These are phyloP conservation scores for Zizania palustris DNA, from an alignment of 202 grass and related monocot species.

Conservation along the genomic window DNA sequence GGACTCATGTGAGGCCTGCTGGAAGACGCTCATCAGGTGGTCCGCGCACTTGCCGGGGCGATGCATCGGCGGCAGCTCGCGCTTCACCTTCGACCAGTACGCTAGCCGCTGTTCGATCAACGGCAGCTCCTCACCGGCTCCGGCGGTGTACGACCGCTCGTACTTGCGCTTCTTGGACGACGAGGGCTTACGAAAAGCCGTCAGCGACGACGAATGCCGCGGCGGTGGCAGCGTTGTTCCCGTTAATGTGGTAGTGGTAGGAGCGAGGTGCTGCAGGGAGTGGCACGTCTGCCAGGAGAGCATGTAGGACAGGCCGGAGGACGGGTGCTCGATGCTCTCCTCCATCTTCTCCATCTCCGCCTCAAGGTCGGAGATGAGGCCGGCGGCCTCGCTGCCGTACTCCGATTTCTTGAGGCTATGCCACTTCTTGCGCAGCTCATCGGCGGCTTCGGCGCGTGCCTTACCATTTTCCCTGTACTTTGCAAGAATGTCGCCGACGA, in stretches of 20 bases:
- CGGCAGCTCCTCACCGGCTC: neutral
- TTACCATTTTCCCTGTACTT: neutral
- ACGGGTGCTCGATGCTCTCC: neutral
- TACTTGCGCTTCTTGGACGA: neutral
- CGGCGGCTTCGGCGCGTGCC: neutral
- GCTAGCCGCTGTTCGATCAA: neutral
- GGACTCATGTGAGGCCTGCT: neutral
- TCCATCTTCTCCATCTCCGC: neutral
- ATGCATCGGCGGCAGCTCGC: neutral
- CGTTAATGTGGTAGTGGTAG: too few species aligned
- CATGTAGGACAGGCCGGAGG: neutral
- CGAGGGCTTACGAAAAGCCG: too few species aligned
- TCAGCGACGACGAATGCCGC: too few species aligned
- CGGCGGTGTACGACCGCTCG: too few species aligned
- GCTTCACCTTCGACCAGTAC: neutral
- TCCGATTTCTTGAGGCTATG: neutral
- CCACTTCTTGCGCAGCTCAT: neutral
- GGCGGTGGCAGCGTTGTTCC: too few species aligned
- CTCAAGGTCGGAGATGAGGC: neutral
- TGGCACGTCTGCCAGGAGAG: neutral
- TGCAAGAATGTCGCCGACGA: neutral
- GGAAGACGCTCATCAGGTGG: neutral
- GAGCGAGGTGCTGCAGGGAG: slow-evolving; percentile 7
- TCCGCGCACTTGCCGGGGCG: neutral
- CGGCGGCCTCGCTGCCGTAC: neutral